phyloP scores from a whole-genome alignment of 305 asterid species.

The Rubia tinctorum region DNA sequence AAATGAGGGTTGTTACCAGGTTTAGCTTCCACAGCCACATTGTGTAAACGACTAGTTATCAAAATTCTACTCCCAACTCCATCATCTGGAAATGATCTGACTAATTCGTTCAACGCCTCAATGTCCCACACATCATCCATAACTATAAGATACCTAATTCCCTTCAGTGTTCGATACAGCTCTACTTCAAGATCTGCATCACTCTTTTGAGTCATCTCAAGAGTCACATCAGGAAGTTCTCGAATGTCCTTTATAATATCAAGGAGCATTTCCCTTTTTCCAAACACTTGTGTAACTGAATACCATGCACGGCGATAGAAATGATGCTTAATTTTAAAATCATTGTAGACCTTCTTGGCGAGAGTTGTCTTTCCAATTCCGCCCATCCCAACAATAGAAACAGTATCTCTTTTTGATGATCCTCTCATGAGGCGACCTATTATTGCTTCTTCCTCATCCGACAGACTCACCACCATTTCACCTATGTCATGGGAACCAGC shows the following conservation, averaged over 20 bases:
- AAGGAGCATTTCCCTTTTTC: slow-evolving; percentile 10
- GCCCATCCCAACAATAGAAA: slow-evolving; percentile 7
- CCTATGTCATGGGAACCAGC: slow-evolving; percentile 3
- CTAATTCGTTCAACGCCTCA: neutral
- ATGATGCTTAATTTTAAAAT: neutral
- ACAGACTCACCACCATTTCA: slow-evolving; percentile 4
- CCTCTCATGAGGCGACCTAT: slow-evolving; percentile 6
- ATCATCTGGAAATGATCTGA: slow-evolving; percentile 7
- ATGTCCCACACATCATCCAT: slow-evolving; percentile 11
- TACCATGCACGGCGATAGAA: slow-evolving; percentile 10
- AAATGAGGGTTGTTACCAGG: slow-evolving; percentile 4
- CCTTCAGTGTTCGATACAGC: neutral
- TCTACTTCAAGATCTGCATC: slow-evolving; percentile 3
- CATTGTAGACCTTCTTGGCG: slow-evolving; percentile 9
- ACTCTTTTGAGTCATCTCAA: slow-evolving; percentile 1
- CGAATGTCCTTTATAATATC: slow-evolving; percentile 3
- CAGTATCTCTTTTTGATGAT: neutral
- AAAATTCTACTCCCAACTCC: slow-evolving; percentile 10
- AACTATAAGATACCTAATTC: slow-evolving; percentile 6
- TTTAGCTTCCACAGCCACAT: slow-evolving; percentile 3
- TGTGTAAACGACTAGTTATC: slow-evolving; percentile 7
- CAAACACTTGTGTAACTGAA: slow-evolving; percentile 4
- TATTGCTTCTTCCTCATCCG: slow-evolving; percentile 5
- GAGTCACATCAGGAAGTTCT: neutral
- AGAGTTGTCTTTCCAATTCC: slow-evolving; percentile 13